phyloP scores from a whole-genome alignment of 177 flowering plant genomes.

The Telopea speciosissima region DNA sequence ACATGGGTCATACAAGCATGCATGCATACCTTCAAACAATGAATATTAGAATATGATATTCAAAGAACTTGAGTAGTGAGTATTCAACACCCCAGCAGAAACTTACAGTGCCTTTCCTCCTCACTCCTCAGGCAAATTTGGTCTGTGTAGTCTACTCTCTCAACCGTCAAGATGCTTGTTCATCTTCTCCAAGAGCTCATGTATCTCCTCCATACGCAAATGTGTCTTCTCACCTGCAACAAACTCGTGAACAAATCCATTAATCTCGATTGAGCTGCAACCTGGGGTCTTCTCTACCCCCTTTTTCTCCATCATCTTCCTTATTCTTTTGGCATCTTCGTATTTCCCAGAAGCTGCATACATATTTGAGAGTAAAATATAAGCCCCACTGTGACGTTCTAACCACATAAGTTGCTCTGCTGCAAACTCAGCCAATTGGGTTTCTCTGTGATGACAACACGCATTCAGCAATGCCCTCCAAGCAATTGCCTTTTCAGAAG shows the following conservation, averaged over 20 bases:
- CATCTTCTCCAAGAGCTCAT: slow-evolving; percentile 25
- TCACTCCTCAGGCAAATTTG: neutral
- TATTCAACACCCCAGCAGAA: neutral
- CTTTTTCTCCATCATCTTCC: slow-evolving; percentile 35
- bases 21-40: slow-evolving; percentile 3
- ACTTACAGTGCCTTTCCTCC: neutral
- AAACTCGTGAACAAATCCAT: slow-evolving; percentile 40
- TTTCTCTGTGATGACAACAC: slow-evolving; percentile 30
- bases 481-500: slow-evolving; percentile 40
- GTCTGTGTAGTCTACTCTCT: slow-evolving; percentile 9
- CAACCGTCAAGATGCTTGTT: slow-evolving; percentile 21
- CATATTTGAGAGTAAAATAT: slow-evolving; percentile 43
- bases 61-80: neutral
- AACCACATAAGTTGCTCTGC: slow-evolving; percentile 32
- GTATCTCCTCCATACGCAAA: slow-evolving; percentile 30
- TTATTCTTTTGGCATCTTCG: slow-evolving; percentile 34
- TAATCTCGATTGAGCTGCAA: slow-evolving; percentile 43
- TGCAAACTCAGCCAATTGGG: slow-evolving; percentile 33
- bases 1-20: neutral
- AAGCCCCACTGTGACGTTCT: slow-evolving; percentile 43
- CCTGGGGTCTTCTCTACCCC: slow-evolving; percentile 42
- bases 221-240: slow-evolving; percentile 44
- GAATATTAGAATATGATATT: neutral
- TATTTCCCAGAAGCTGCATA: slow-evolving; percentile 37
- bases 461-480: slow-evolving; percentile 52